Evolutionary conservation across 139 green algal species (phyloP).

Genomic region (Chlamydomonas eustigma): DNA sequence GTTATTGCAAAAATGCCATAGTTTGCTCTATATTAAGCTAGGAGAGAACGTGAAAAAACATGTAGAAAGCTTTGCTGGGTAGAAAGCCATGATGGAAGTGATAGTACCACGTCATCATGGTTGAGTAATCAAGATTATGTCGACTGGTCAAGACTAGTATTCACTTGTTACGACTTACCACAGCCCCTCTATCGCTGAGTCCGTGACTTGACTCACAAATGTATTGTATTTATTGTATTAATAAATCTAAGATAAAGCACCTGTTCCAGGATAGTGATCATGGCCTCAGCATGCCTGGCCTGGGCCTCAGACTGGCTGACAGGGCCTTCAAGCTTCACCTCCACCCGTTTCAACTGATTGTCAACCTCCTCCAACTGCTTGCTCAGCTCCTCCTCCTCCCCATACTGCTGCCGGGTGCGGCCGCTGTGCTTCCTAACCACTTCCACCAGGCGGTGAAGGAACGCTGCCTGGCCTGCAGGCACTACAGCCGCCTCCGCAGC

Average conservation of each 20-base stretch:
- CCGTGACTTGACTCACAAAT: too few relatives aligned
- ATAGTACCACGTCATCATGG: too few relatives aligned
- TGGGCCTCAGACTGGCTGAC: neutral
- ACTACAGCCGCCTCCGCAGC: neutral
- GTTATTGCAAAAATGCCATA: too few relatives aligned
- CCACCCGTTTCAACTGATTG: constrained; percentile 2
- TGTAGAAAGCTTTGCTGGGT: too few relatives aligned
- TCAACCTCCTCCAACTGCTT: constrained; percentile 28
- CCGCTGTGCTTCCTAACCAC: constrained; percentile 28
- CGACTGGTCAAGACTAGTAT: too few relatives aligned
- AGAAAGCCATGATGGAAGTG: too few relatives aligned
- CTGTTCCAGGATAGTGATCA: constrained; percentile 29
- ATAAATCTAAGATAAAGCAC: neutral
- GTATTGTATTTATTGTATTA: too few relatives aligned
- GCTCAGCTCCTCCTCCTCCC: constrained; percentile 20
- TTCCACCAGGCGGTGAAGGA: constrained; percentile 28
- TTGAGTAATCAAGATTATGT: too few relatives aligned
- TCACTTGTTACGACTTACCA: too few relatives aligned
- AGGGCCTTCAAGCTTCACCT: constrained; percentile 1
- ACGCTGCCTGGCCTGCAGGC: neutral
- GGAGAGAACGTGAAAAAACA: too few relatives aligned
- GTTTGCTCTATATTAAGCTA: too few relatives aligned
- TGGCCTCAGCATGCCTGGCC: constrained; percentile 18
- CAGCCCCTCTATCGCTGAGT: too few relatives aligned
- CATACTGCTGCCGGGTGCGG: constrained; percentile 21